phyloP scores from a whole-genome alignment of 2,329 filamentous ascomycete species.

The Bisporella sp. region DNA sequence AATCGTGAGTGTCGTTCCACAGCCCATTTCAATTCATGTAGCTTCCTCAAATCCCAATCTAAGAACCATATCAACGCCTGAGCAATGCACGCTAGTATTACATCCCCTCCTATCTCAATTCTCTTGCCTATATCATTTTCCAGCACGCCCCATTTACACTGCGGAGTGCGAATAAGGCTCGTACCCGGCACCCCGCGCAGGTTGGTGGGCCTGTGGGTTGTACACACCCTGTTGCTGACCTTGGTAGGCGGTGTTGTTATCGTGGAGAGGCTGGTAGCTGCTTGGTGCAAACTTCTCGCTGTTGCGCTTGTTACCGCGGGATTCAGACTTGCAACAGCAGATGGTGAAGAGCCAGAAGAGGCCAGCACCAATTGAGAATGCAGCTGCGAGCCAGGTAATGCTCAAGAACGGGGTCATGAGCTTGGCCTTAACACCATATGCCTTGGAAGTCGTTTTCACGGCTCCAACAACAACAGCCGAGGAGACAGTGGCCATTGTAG shows the following conservation, averaged over 20 bases:
- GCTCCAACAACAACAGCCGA: slow-evolving; percentile 63
- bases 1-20: too few relatives aligned
- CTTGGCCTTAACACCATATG: slow-evolving; percentile 61
- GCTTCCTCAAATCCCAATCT: too few relatives aligned
- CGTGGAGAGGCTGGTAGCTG: neutral
- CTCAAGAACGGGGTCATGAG: slow-evolving; percentile 66
- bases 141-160: neutral
- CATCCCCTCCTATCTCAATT: neutral
- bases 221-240: neutral
- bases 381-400: slow-evolving; percentile 72
- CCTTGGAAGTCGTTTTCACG: slow-evolving; percentile 58
- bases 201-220: neutral
- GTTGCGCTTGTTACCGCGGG: slow-evolving; percentile 14
- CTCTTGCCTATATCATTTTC: neutral
- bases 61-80: too few relatives aligned
- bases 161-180: neutral
- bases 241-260: neutral
- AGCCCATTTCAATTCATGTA: too few relatives aligned
- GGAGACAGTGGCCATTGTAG: slow-evolving; percentile 67
- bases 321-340: slow-evolving; percentile 66
- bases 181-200: neutral
- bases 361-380: slow-evolving; percentile 65
- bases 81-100: neutral
- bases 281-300: slow-evolving; percentile 17
- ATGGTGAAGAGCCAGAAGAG: slow-evolving; percentile 89